Evolutionary conservation across 2,329 filamentous ascomycete species (phyloP).

Genomic region (Alternaria novae-zelandiae): DNA sequence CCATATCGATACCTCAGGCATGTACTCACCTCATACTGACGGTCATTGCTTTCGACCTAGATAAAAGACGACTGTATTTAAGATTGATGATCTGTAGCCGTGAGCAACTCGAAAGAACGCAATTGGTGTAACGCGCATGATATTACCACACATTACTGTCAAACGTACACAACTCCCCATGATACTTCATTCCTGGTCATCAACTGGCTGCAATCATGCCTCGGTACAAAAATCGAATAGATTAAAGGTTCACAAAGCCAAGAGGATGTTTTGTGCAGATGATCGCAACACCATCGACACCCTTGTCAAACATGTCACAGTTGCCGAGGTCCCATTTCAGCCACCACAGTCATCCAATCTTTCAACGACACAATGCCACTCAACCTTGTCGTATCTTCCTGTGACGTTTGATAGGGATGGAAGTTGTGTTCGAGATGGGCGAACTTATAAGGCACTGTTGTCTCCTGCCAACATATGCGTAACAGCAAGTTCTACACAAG

Average conservation of each 20-base stretch:
- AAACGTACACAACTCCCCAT: background rate
- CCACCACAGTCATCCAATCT: background rate
- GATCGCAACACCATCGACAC: constrained; percentile 1
- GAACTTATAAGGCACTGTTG: background rate
- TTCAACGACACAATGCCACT: background rate
- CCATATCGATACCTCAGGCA: background rate
- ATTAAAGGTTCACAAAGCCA: background rate
- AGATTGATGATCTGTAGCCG: background rate
- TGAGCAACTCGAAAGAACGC: background rate
- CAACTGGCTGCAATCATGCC: background rate
- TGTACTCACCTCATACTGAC: background rate
- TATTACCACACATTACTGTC: background rate
- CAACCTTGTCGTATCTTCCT: background rate
- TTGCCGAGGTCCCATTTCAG: constrained; percentile 2
- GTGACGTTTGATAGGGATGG: background rate
- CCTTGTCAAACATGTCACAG: constrained; percentile 1
- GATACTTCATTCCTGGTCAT: background rate
- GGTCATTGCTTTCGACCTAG: background rate
- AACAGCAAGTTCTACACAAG: background rate
- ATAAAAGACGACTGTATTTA: background rate
- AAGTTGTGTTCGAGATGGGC: background rate
- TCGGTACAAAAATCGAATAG: background rate
- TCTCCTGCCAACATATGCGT: background rate
- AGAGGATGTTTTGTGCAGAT: constrained; percentile 1
- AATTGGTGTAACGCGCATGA: background rate